Evolutionary conservation across 208 protist genomes (phyloP).

Genomic region (Crithidia thermophila): DNA sequence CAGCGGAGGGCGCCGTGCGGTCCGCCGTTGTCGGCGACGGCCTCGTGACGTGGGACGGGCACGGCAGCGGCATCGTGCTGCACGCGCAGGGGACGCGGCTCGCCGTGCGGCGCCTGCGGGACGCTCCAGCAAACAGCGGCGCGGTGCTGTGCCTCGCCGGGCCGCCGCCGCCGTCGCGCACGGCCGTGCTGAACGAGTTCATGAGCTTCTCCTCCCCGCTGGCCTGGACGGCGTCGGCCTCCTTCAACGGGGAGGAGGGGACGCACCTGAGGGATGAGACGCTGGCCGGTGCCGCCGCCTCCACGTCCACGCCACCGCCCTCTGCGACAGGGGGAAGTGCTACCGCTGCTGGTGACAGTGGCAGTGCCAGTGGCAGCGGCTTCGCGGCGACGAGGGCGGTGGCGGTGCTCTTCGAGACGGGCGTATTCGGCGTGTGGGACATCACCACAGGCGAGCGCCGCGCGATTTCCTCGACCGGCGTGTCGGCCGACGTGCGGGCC

Average conservation of each 20-base stretch:
- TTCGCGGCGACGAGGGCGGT: conserved; percentile 3
- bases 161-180: conserved; percentile 10
- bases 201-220: conserved; percentile 33
- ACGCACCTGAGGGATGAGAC: background rate
- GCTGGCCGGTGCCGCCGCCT: background rate
- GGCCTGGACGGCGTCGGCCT: conserved; percentile 5
- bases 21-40: conserved; percentile 37
- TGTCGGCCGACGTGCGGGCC: conserved; percentile 25
- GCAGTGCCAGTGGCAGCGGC: background rate
- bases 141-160: conserved; percentile 31
- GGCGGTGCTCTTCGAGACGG: conserved; percentile 46
- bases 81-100: conserved; percentile 34
- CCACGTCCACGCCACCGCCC: background rate
- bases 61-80: conserved; percentile 40
- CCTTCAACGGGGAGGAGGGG: background rate
- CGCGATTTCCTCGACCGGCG: conserved; percentile 38
- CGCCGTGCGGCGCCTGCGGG: conserved; percentile 31
- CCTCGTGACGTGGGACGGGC: conserved; percentile 53
- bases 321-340: background rate
- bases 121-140: conserved; percentile 33
- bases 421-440: conserved; percentile 67
- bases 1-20: conserved; percentile 37
- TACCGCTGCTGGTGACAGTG: background rate
- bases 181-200: conserved; percentile 10
- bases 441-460: conserved; percentile 49